Evolutionary conservation across 345 rosid genomes (phyloP).

Genomic region (Streptanthus diversifolius): DNA sequence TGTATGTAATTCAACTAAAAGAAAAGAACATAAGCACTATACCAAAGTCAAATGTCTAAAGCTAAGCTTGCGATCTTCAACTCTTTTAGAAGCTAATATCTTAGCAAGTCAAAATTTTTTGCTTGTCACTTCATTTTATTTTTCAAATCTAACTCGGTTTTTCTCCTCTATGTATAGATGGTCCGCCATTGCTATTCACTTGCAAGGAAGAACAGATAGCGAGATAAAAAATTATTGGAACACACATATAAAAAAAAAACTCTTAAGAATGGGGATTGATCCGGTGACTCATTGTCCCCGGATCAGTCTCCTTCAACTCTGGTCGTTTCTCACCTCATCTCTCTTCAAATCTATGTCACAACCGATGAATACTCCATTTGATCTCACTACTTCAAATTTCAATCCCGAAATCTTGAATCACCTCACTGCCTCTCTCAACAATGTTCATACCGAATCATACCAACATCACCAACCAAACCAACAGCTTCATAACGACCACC

Average conservation of each 20-base stretch:
- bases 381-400: conserved; percentile 13
- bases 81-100: conserved; percentile 4
- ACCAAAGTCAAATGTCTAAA: conserved; percentile 31
- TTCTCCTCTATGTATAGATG: conserved; percentile 38
- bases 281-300: conserved; percentile 62
- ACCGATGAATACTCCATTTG: conserved; percentile 14
- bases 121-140: background rate
- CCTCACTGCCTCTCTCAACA: conserved; percentile 20
- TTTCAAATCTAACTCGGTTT: background rate
- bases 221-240: conserved; percentile 75
- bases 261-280: conserved; percentile 80
- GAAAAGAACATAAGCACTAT: conserved; percentile 23
- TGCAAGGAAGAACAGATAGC: conserved; percentile 64
- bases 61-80: conserved; percentile 17
- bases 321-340: conserved; percentile 28
- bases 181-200: conserved; percentile 65
- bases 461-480: conserved; percentile 20
- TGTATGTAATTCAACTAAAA: conserved; percentile 12
- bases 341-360: conserved; percentile 30
- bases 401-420: conserved; percentile 21
- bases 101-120: conserved; percentile 14
- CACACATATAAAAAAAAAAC: conserved; percentile 66
- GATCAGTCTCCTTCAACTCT: conserved; percentile 33
- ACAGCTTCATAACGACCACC: conserved; percentile 20
- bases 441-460: conserved; percentile 20